phyloP scores from a whole-genome alignment of 208 protist species.

The Acanthamoeba culbertsoni region DNA sequence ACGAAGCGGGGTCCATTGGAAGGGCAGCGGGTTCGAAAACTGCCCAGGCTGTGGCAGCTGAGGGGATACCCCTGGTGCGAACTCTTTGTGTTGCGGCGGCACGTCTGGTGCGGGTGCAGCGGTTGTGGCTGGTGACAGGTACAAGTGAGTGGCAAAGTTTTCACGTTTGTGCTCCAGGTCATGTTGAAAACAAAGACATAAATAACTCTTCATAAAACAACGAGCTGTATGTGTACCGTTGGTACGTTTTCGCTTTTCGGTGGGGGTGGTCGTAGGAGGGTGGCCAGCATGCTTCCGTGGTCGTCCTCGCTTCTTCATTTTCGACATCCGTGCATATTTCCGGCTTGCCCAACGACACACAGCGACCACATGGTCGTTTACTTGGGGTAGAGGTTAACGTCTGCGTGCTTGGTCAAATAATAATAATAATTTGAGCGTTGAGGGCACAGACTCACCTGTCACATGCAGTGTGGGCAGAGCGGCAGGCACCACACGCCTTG shows the following conservation, averaged over 20 bases:
- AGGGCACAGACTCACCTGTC: not conserved
- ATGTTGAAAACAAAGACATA: too few relatives aligned
- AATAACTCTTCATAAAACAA: not conserved
- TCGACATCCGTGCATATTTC: slow-evolving; percentile 12
- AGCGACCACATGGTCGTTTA: slow-evolving; percentile 36
- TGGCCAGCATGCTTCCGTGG: not conserved
- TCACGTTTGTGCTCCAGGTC: too few relatives aligned
- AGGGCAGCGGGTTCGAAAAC: not conserved
- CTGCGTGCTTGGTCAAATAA: too few relatives aligned
- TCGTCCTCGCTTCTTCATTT: slow-evolving; percentile 3
- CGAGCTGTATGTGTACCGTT: not conserved
- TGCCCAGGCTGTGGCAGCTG: not conserved
- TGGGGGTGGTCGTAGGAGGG: not conserved
- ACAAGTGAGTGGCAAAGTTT: too few relatives aligned
- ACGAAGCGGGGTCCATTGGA: not conserved
- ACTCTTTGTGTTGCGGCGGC: too few relatives aligned
- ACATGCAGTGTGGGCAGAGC: slow-evolving; percentile 1
- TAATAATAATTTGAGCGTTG: not conserved
- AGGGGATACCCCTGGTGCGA: not conserved
- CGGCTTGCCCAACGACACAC: slow-evolving; percentile 14
- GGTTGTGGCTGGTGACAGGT: too few relatives aligned
- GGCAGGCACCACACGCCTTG: slow-evolving; percentile 17
- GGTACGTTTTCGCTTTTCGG: not conserved
- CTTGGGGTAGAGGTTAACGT: too few relatives aligned
- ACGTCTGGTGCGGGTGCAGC: too few relatives aligned